Evolutionary conservation across 352 stramenopile species (phyloP).

Genomic region (Globisporangium cederbergense): DNA sequence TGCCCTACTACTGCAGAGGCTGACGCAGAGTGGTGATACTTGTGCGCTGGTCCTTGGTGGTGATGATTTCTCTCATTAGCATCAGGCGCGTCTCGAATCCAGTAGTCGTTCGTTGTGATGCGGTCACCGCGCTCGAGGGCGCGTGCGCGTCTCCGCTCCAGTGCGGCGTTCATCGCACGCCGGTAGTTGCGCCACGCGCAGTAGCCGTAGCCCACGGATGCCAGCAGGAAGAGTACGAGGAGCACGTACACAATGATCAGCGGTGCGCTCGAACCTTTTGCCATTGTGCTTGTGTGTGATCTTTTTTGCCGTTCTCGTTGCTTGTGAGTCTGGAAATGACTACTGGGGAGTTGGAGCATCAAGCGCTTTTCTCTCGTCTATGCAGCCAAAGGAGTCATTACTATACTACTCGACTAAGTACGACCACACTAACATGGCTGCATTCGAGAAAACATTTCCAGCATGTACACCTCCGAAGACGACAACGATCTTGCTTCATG

Average conservation of each 20-base stretch:
- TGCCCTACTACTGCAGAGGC: neutral
- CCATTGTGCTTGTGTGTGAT: neutral
- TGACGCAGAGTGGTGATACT: neutral
- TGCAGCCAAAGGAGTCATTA: constrained; percentile 1
- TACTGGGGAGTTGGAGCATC: neutral
- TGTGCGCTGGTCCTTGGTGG: neutral
- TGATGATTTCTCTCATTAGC: neutral
- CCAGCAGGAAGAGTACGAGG: constrained; percentile 26
- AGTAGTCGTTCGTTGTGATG: constrained; percentile 29
- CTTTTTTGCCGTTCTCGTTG: neutral
- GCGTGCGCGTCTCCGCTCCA: constrained; percentile 24
- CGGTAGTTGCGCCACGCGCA: constrained; percentile 36
- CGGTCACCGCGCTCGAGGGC: constrained; percentile 22
- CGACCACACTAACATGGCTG: constrained; percentile 2
- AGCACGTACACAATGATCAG: constrained; percentile 28
- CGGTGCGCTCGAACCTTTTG: constrained; percentile 1
- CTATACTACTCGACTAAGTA: neutral
- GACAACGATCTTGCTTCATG: neutral
- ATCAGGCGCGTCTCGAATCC: constrained; percentile 15
- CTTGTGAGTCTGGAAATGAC: neutral
- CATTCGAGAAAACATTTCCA: neutral
- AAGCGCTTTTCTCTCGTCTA: neutral
- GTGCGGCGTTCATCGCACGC: constrained; percentile 23
- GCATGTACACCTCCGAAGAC: neutral
- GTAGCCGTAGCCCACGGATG: constrained; percentile 24